A percentile compares a stretch with the other conserved stretches of the same genome.
phyloP scores from a whole-genome alignment of 768 basidiomycete genomes.

The Nidula microcarpa region DNA sequence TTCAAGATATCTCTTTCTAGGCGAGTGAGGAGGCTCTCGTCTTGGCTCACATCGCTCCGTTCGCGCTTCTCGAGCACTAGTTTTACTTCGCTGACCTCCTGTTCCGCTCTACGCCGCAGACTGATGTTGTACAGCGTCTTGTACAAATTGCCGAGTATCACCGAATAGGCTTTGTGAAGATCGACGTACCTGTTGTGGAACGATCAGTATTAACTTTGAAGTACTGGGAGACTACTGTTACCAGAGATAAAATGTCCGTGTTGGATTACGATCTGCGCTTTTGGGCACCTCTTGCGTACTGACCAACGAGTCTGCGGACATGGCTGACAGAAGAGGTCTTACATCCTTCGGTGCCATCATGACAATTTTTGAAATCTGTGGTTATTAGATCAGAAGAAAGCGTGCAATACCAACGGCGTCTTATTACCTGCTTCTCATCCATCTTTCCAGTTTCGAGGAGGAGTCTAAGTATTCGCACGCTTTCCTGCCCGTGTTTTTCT shows the following conservation, averaged over 20 bases:
- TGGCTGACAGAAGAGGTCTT: constrained; percentile 71
- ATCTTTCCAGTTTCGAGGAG: constrained; percentile 83
- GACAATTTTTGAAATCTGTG: constrained; percentile 84
- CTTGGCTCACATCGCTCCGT: constrained; percentile 80
- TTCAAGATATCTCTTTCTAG: constrained; percentile 73
- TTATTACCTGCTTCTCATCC: constrained; percentile 86
- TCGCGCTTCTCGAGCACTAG: constrained; percentile 80
- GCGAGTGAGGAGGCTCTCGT: constrained; percentile 62
- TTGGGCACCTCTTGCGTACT: constrained; percentile 93
- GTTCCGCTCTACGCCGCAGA: constrained; percentile 68
- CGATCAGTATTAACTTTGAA: background rate
- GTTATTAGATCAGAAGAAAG: background rate
- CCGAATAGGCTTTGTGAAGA: constrained; percentile 74
- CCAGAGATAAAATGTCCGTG: constrained; percentile 92
- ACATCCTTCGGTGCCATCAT: constrained; percentile 92
- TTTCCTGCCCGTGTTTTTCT: constrained; percentile 81
- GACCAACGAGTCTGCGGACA: constrained; percentile 80
- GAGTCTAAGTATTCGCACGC: constrained; percentile 77
- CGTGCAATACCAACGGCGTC: background rate
- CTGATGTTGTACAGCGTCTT: constrained; percentile 89
- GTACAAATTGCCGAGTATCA: constrained; percentile 75
- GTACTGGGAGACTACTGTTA: constrained; percentile 18
- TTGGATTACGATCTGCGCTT: constrained; percentile 85
- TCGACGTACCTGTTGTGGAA: constrained; percentile 75
- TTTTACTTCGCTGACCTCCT: constrained; percentile 59